Base-by-base conservation (phyloP, 805 yeast species). In the Candida piceae region DNA sequence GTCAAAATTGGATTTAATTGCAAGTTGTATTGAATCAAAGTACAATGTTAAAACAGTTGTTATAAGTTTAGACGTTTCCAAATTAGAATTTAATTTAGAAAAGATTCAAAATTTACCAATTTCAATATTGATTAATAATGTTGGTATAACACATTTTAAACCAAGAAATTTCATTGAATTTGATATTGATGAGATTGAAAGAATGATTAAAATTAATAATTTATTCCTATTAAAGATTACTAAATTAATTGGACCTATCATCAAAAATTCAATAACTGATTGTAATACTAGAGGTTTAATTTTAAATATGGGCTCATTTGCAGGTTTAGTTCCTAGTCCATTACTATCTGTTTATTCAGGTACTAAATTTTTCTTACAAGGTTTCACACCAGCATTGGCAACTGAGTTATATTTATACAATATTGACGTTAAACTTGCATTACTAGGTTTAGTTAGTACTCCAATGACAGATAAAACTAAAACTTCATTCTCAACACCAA, bases 281-380 rank as follows among this genome's bases (percentile, higher is more conserved):
- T 65, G 67, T 39, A 58, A 61, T 18, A 47, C 61, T n/a, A 73
- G 76, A 44, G 96, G 95, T 27, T 72, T 93, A 52, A 76, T 93
- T 41, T 68, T 93, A 50, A 88, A 93, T 21, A 86, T 93, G 96
- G 97, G 97, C 29, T 90, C 97, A 4, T 90, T 93, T 57, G 95
- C 95, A 36, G 98, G 97, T 3, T 71, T 89, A 48, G 69, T 86
- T 31, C 97, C 98, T 38, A 81, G 95, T 9, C 97, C 98, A 16
- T 72, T 78, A 49, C 72, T 93, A 50, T 95, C 97, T 15, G 84
- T 89, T 9, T 93, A 93, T 67, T 84, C 97, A 15, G 98, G 97
- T 17, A 87, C 97, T 32, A 93, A 93, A 67, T 87, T 95, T 6
- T 93, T 93, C 62, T 70, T 93, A 57, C 97, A 93, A 65, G 76